Conservation (phyloP, 345 rosid genomes). For the Punica granatum region DNA sequence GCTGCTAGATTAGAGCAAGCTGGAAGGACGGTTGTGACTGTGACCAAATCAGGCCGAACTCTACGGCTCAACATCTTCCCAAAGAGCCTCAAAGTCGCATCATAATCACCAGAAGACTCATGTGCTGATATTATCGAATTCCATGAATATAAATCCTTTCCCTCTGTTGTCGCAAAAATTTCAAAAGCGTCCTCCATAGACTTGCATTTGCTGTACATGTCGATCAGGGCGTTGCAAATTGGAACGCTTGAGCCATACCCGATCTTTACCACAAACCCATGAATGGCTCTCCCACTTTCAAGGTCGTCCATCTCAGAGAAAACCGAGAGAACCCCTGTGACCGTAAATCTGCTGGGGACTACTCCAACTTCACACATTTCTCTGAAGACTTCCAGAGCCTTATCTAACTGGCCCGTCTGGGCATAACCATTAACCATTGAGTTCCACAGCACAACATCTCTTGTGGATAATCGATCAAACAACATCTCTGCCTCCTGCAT, state of each 20-base stretch:
- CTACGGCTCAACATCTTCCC: conserved; percentile 37
- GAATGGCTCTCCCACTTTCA: conserved; percentile 35
- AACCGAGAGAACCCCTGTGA: conserved; percentile 44
- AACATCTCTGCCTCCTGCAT: conserved; percentile 38
- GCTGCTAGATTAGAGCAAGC: conserved; percentile 55
- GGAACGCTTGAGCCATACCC: conserved; percentile 26
- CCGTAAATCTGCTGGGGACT: conserved; percentile 27
- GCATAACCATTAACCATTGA: conserved; percentile 55
- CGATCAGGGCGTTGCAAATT: conserved; percentile 53
- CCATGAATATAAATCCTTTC: conserved; percentile 52
- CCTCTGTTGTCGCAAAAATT: conserved; percentile 38
- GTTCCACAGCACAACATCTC: conserved; percentile 60
- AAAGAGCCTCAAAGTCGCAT: conserved; percentile 42
- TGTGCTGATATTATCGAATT: conserved; percentile 48
- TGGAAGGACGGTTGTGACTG: conserved; percentile 48
- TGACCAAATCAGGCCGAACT: conserved; percentile 40
- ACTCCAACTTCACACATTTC: conserved; percentile 36
- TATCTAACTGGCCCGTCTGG: conserved; percentile 32
- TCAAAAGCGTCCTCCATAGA: conserved; percentile 28
- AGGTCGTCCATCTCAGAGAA: conserved; percentile 35
- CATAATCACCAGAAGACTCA: conserved; percentile 51
- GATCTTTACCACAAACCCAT: conserved; percentile 36
- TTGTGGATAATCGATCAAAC: conserved; percentile 45
- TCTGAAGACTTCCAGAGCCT: conserved; percentile 33
- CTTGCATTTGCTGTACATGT: conserved; percentile 65